Evolutionary conservation across 2,329 filamentous ascomycete species (phyloP), one percentile per base, ranked within the genome.

Genomic region (Aspergillus sp.): DNA sequence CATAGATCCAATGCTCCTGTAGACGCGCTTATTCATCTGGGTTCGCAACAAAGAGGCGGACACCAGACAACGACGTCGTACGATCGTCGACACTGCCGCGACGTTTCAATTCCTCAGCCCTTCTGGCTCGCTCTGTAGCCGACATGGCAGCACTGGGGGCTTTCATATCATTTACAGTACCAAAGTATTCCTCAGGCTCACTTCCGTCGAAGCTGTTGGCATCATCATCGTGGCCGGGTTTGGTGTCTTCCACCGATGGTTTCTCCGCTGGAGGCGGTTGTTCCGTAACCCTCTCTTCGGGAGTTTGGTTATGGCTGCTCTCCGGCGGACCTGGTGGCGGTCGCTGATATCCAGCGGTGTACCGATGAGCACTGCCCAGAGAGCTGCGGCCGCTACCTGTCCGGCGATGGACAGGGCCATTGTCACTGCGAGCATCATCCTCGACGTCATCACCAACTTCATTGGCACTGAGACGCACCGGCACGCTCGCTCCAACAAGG

Each of bases 381-480:
- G 79, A 82, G 61, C 79, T 82, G 52, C 79, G 72, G 10, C 79
- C 79, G 52, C 79, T 82, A 41, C 78, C 78, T 2, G 74, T 78
- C 45, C 80, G 73, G 44, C 74, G 73, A 58, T 83, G 79, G 51
- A 68, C 56, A 41, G 60, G 60, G 15, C 61, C 62, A 43, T 65
- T 63, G 7, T 64, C 65, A 53, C 65, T 72, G 55, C 56, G 67
- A 13, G 68, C 65, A 38, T 85, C 83, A 43, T 84, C 88, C 59
- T 90, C 88, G 55, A 85, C 90, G 56, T 88, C 89, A 56, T 88
- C 89, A 60, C 95, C 90, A 12, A 97, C 88, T 68, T 98, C 93
- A 44, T 88, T 94, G n/a, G 93, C 91, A 65, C 88, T 95, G 53
- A 98, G 76, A 39, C 93, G 84, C 69, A 96, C 82, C 2, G 93